These are phyloP conservation scores for Colletotrichum sp. DNA, from an alignment of 2,329 filamentous ascomycete species.

Conservation along the genomic window DNA sequence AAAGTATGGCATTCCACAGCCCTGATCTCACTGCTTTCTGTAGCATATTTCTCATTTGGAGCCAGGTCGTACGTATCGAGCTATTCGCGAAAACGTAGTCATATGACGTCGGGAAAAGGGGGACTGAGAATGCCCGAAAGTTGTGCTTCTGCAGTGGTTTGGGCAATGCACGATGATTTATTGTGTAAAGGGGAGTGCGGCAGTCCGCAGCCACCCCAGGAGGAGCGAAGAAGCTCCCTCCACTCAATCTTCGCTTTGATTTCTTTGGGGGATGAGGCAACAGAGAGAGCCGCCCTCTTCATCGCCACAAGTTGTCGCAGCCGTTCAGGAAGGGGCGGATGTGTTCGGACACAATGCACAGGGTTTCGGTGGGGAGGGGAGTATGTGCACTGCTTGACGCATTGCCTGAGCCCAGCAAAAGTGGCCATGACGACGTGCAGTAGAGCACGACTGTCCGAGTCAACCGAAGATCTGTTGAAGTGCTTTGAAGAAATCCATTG, in stretches of 20 bases:
- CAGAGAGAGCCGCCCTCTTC: rapidly evolving
- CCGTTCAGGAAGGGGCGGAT: neutral
- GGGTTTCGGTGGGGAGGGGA: neutral
- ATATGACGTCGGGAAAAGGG: neutral
- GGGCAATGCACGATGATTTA: neutral
- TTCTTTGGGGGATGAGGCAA: neutral
- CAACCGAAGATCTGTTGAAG: neutral
- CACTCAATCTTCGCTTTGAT: neutral
- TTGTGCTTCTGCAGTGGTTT: neutral
- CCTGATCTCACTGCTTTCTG: neutral
- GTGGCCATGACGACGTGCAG: neutral
- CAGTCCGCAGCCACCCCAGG: neutral
- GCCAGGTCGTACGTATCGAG: neutral
- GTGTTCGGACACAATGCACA: neutral
- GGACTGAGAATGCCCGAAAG: neutral
- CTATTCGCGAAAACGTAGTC: neutral
- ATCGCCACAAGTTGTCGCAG: neutral
- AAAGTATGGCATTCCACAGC: neutral
- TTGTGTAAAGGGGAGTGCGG: neutral
- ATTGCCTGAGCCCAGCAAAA: neutral
- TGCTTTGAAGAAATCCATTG: neutral
- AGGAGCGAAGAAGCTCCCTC: neutral
- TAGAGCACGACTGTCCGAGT: neutral
- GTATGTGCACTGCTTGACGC: neutral
- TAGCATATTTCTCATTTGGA: neutral